A percentile compares a stretch with the other conserved stretches of the same genome.
phyloP scores from a whole-genome alignment of 129 eudicot genomes.

The Calendula officinalis region DNA sequence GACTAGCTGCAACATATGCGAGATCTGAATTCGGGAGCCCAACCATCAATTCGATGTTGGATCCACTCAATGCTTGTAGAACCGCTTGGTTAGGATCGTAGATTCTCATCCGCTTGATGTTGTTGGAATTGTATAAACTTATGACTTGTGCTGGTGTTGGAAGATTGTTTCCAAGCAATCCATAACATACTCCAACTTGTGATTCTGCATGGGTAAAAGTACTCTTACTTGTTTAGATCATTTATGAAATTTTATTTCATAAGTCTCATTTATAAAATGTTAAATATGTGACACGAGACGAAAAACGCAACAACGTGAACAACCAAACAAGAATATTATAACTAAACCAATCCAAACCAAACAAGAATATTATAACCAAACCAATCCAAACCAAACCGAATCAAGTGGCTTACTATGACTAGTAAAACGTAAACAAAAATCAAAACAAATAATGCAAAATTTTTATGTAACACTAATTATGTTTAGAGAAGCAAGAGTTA shows the following conservation, averaged over 20 bases:
- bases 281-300: background rate
- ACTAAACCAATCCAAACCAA: background rate
- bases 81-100: conserved; percentile 45
- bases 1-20: conserved; percentile 37
- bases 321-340: background rate
- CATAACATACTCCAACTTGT: conserved; percentile 40
- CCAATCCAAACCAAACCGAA: background rate
- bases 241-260: background rate
- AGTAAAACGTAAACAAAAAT: too few species aligned
- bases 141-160: conserved; percentile 34
- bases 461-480: background rate
- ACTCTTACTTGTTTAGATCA: conserved; percentile 8
- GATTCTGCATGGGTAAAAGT: conserved; percentile 17
- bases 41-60: conserved; percentile 36
- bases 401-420: background rate
- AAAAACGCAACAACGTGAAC: background rate
- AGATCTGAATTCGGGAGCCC: conserved; percentile 38
- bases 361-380: background rate
- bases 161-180: conserved; percentile 43
- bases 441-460: background rate
- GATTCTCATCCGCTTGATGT: conserved; percentile 36
- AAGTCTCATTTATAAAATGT: background rate
- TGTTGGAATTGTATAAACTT: conserved; percentile 22
- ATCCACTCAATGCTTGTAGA: conserved; percentile 34
- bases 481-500: background rate